Percentiles rank a stretch among this genome's conserved stretches.
Conservation (phyloP, 2,329 filamentous ascomycete genomes). For the Endocalyx cinctus region DNA sequence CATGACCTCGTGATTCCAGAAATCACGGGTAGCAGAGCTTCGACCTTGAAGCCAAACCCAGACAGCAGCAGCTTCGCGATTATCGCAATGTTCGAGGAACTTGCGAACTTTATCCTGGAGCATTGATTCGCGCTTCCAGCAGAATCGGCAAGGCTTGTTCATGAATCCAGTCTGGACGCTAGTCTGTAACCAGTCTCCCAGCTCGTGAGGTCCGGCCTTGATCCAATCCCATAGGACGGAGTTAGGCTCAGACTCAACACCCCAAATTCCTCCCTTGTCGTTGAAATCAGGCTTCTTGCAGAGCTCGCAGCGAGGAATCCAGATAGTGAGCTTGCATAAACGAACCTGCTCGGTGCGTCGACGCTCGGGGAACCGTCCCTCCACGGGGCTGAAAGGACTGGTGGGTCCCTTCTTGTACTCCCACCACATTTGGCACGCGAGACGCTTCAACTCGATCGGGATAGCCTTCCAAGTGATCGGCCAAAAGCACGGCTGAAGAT, state of each 20-base stretch:
- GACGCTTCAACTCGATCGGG: too few species aligned
- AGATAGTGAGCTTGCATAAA: constrained; percentile 12
- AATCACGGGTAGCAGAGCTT: constrained; percentile 6
- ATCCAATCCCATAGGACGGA: constrained; percentile 15
- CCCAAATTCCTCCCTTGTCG: constrained; percentile 7
- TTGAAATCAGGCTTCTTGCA: constrained; percentile 11
- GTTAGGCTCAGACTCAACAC: constrained; percentile 14
- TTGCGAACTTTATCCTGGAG: constrained; percentile 9
- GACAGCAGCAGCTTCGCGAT: constrained; percentile 12
- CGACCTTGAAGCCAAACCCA: constrained; percentile 15
- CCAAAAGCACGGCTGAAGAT: too few species aligned
- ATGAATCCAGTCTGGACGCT: constrained; percentile 14
- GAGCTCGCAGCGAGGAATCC: constrained; percentile 15
- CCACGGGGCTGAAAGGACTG: too few species aligned
- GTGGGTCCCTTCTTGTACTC: too few species aligned
- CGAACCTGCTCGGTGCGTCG: too few species aligned
- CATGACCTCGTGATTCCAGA: constrained; percentile 11
- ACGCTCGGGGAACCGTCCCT: too few species aligned
- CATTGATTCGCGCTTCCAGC: constrained; percentile 12
- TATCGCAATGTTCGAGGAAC: constrained; percentile 4
- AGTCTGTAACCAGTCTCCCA: constrained; percentile 3
- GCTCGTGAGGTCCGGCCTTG: background rate
- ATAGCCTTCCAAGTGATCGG: too few species aligned
- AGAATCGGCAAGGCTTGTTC: constrained; percentile 13
- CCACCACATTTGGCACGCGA: too few species aligned